Evolutionary conservation across 78 protist genomes (phyloP).

Genomic region (Dictyostelium brefeldianum): DNA sequence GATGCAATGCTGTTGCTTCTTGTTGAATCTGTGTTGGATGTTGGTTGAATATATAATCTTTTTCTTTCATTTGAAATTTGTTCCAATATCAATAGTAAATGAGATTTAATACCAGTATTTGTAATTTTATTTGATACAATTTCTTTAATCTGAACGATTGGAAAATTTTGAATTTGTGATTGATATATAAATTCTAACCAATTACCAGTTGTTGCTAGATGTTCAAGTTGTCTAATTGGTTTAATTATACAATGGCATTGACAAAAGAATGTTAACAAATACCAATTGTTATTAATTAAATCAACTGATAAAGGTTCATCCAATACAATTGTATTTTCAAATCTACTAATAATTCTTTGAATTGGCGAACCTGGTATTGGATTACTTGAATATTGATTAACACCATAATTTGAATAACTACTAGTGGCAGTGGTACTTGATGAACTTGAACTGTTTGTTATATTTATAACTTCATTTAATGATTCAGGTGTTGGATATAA

Average conservation of each 20-base stretch:
- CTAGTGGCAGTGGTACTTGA: neutral
- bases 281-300: slow-evolving; percentile 25
- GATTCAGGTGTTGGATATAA: slow-evolving; percentile 51
- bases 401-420: too few species aligned
- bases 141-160: slow-evolving; percentile 23
- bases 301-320: slow-evolving; percentile 12
- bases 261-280: slow-evolving; percentile 37
- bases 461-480: neutral
- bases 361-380: slow-evolving; percentile 37
- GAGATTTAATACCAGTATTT: slow-evolving; percentile 15
- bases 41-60: slow-evolving; percentile 22
- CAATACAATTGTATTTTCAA: slow-evolving; percentile 1
- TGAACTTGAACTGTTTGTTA: neutral
- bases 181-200: slow-evolving; percentile 67
- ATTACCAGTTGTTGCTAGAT: slow-evolving; percentile 22
- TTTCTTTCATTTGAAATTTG: slow-evolving; percentile 28
- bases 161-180: slow-evolving; percentile 51
- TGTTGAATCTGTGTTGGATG: neutral
- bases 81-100: slow-evolving; percentile 41
- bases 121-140: slow-evolving; percentile 13
- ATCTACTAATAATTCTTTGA: slow-evolving; percentile 20
- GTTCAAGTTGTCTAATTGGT: slow-evolving; percentile 30
- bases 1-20: neutral
- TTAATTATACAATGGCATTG: slow-evolving; percentile 20
- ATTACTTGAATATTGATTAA: too few species aligned